A percentile compares a stretch with the other conserved stretches of the same genome.
phyloP scores from a whole-genome alignment of 306 rosid genomes.

The Sicyos baderoa region DNA sequence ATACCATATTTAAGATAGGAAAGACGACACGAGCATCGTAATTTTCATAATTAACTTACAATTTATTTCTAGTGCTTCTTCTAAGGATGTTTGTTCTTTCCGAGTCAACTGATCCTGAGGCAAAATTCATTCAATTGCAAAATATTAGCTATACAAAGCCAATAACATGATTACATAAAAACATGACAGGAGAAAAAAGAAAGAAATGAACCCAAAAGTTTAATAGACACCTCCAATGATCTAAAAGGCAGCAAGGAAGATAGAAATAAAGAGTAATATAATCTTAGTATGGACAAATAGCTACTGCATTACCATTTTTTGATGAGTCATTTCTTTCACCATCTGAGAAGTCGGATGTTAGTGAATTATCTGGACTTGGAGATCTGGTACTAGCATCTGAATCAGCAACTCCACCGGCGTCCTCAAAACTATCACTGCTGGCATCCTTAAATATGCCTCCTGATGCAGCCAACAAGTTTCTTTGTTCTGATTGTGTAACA shows the following conservation, averaged over 20 bases:
- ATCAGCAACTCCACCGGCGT: constrained; percentile 25
- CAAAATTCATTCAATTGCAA: constrained; percentile 23
- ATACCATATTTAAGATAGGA: too few relatives aligned
- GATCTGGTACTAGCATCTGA: constrained; percentile 53
- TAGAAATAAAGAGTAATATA: neutral
- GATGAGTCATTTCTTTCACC: constrained; percentile 46
- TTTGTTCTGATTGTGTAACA: constrained; percentile 29
- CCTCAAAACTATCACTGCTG: constrained; percentile 49
- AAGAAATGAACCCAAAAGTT: neutral
- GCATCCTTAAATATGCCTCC: constrained; percentile 59
- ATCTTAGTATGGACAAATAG: neutral
- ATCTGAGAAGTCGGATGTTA: constrained; percentile 52
- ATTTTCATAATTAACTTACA: constrained; percentile 32
- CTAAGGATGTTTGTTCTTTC: constrained; percentile 26
- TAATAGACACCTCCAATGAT: neutral
- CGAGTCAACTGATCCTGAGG: constrained; percentile 40
- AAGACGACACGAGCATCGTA: neutral
- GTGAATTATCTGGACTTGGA: constrained; percentile 50
- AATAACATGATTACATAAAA: constrained; percentile 5
- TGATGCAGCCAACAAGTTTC: constrained; percentile 32
- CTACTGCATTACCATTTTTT: constrained; percentile 27
- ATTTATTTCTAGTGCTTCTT: constrained; percentile 34
- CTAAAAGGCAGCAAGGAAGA: neutral
- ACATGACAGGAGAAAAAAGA: neutral
- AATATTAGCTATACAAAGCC: constrained; percentile 18